phyloP scores from a whole-genome alignment of 352 stramenopile species.

The Pythium phragmiticola region DNA sequence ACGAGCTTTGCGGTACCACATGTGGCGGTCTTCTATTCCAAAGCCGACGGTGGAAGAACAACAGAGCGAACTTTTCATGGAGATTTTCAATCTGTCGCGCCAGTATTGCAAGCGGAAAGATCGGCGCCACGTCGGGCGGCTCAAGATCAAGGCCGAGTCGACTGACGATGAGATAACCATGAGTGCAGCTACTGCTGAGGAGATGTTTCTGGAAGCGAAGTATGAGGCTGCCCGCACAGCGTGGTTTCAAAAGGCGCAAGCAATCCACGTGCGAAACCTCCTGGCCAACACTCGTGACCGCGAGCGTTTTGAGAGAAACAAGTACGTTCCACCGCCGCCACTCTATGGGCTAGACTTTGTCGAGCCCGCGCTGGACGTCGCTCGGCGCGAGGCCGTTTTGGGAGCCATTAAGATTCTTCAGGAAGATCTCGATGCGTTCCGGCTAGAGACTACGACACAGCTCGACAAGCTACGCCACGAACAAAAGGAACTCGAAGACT shows the following conservation, averaged over 20 bases:
- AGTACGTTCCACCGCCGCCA: constrained; percentile 33
- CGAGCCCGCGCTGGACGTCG: constrained; percentile 60
- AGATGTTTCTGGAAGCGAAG: constrained; percentile 68
- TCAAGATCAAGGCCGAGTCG: constrained; percentile 24
- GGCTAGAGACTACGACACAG: constrained; percentile 61
- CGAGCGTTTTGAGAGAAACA: constrained; percentile 36
- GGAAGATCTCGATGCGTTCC: constrained; percentile 57
- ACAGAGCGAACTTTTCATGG: constrained; percentile 62
- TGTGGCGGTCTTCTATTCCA: constrained; percentile 64
- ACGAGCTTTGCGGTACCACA: constrained; percentile 67
- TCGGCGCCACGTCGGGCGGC: constrained; percentile 40
- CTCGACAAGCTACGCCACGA: constrained; percentile 58
- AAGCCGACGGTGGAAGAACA: constrained; percentile 55
- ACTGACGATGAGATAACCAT: constrained; percentile 24
- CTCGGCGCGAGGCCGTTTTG: constrained; percentile 57
- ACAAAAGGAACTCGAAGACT: constrained; percentile 67
- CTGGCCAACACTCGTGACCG: constrained; percentile 26
- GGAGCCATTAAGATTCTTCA: constrained; percentile 44
- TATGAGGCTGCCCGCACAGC: constrained; percentile 45
- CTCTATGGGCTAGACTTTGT: constrained; percentile 69
- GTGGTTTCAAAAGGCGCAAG: constrained; percentile 43
- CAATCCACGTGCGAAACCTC: constrained; percentile 46
- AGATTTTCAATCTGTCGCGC: constrained; percentile 68
- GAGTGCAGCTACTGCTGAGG: constrained; percentile 37
- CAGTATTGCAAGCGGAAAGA: constrained; percentile 80